Conservation (phyloP, 805 yeast genomes). For the Kuraishia borneana region DNA sequence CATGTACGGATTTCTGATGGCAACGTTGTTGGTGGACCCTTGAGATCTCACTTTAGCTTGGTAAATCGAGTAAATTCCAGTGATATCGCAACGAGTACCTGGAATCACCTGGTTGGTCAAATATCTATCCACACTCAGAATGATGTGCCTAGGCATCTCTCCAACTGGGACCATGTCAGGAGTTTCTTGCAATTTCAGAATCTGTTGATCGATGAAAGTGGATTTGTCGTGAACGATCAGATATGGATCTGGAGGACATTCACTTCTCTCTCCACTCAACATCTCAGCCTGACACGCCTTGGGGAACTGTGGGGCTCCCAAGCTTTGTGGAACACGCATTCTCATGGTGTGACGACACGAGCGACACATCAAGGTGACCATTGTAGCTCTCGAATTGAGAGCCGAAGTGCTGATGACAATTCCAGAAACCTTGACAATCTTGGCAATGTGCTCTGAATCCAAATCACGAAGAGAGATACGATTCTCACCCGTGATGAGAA, state of each 20-base stretch:
- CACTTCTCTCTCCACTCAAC: constrained; percentile 33
- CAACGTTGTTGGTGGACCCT: constrained; percentile 50
- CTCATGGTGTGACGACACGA: constrained; percentile 74
- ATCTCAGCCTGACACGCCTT: constrained; percentile 50
- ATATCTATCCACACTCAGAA: constrained; percentile 80
- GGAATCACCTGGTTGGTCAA: constrained; percentile 88
- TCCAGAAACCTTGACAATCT: constrained; percentile 85
- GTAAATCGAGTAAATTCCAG: constrained; percentile 88
- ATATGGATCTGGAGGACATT: constrained; percentile 90
- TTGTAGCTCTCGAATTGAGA: constrained; percentile 76
- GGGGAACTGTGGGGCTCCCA: constrained; percentile 63
- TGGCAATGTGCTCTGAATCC: constrained; percentile 80
- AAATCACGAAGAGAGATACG: constrained; percentile 68
- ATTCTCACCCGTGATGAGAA: constrained; percentile 62
- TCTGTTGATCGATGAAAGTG: constrained; percentile 89
- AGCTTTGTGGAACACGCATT: constrained; percentile 50
- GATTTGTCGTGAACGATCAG: constrained; percentile 90
- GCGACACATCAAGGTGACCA: constrained; percentile 76
- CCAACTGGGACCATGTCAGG: constrained; percentile 99
- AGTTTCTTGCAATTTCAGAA: constrained; percentile 87
- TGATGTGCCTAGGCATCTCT: constrained; percentile 92
- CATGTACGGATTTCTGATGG: constrained; percentile 87
- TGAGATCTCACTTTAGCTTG: constrained; percentile 54
- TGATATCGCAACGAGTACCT: constrained; percentile 85
- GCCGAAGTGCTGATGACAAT: constrained; percentile 89